Percentiles rank a stretch among this genome's conserved stretches.
Conservation (phyloP, 2,329 filamentous ascomycete species). For the Fonsecaea pedrosoi region DNA sequence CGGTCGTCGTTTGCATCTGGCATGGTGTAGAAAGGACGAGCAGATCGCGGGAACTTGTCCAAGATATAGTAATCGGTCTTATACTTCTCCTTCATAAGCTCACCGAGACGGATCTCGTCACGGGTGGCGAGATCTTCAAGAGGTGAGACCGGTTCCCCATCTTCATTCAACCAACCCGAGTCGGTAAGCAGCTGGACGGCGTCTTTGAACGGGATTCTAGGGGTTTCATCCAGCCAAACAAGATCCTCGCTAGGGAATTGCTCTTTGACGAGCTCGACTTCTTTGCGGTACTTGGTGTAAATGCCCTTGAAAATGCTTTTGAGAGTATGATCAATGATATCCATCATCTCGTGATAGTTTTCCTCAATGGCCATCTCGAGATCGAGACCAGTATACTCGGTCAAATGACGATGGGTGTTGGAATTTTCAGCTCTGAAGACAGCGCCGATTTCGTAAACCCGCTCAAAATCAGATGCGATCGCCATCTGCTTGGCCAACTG, state of each 20-base stretch:
- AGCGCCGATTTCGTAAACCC: constrained; percentile 86
- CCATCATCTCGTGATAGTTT: constrained; percentile 86
- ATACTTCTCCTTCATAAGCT: constrained; percentile 84
- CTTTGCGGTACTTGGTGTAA: constrained; percentile 71
- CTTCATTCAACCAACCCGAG: constrained; percentile 76
- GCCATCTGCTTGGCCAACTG: constrained; percentile 93
- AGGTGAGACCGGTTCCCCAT: constrained; percentile 72
- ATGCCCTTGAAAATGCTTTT: constrained; percentile 78
- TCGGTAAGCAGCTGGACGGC: constrained; percentile 81
- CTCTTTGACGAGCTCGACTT: constrained; percentile 79
- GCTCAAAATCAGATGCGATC: constrained; percentile 85
- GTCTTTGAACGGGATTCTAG: constrained; percentile 78
- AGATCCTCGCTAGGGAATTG: constrained; percentile 88
- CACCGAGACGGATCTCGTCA: constrained; percentile 84
- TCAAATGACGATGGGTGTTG: constrained; percentile 92
- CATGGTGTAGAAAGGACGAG: constrained; percentile 91
- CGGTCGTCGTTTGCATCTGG: constrained; percentile 74
- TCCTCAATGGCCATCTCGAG: constrained; percentile 89
- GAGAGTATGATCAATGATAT: constrained; percentile 77
- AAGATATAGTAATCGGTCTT: constrained; percentile 91
- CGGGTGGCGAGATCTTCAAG: constrained; percentile 83
- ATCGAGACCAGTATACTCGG: constrained; percentile 92
- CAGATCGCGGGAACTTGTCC: constrained; percentile 86
- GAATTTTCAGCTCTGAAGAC: constrained; percentile 96
- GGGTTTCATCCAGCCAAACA: constrained; percentile 84